Evolutionary conservation across 345 rosid species (phyloP), one percentile per base, ranked within the genome.

Genomic region (Populus euphratica): DNA sequence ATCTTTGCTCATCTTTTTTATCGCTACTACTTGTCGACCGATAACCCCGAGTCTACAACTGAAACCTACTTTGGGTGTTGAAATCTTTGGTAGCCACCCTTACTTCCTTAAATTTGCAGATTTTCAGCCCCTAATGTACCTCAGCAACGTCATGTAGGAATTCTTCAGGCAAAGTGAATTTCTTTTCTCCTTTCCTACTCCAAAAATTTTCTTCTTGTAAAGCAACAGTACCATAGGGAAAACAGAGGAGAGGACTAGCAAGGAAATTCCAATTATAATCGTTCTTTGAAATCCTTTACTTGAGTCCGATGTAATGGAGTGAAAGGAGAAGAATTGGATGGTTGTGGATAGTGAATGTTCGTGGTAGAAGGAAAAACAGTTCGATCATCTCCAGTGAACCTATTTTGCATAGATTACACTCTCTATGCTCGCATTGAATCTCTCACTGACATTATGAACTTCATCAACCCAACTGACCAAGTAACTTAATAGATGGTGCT

Each of bases 401-500:
- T 77, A 20, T 89, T 39, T 91, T 17, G 80, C 80, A 29, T 56
- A 29, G 67, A 88, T 89, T 70, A 79, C 82, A 54, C 70, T 82
- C 23, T 33, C 72, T 0, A 59, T 23, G 14, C 78, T 84, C 0
- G 69, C 90, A n/a, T 87, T 81, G 33, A 89, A 90, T 73, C 89
- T 80, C 25, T 52, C 25, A 74, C 88, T 80, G 54, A 91, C 81
- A 16, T 59, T 8, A 2, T 49, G 33, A 13, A 89, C 81, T 0
- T 2, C 0, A 36, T 92, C 86, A 23, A 84, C 87, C 66, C 44
- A 29, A 29, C 73, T 83, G 5, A 85, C 77, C 6, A 76, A 50
- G 68, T 88, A 92, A 83, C 86, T 92, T 72, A 88, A 56, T 0
- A 91, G 82, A 76, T 83, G 5, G 86, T 71, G 2, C 89, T 83